Evolutionary conservation across 2,329 filamentous ascomycete genomes (phyloP), one percentile per base, ranked within the genome.

Genomic region (Aureobasidium sp.): DNA sequence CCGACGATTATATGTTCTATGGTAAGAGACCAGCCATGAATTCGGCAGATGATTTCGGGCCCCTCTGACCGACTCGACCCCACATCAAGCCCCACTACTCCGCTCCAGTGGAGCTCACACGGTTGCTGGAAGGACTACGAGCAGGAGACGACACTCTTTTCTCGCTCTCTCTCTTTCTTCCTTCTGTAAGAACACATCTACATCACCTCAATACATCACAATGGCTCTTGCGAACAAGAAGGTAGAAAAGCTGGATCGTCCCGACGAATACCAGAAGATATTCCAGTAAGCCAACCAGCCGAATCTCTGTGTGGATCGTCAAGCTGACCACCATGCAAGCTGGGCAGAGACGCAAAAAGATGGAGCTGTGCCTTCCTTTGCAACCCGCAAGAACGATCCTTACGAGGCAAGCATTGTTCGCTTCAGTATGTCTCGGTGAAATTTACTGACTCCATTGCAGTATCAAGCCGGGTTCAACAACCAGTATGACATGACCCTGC

Each of bases 311-410:
- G 19, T n/a, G 19, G 4, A 42, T 29, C 42, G 43, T 35, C 42
- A 40, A 7, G 45, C 57, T 62, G 45, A 64, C 45, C 35, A 38
- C 23, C 25, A 42, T 58, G 19, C 11, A 46, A 64, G 62, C 67
- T 84, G 82, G 81, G 81, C 81, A 0, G 80, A 82, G 67, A 83
- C 81, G n/a, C 81, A 84, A 64, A 77, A 83, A 66, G 76, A 84
- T 67, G 81, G 78, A 0, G 66, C 73, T 0, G 77, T 83, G 27
- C 81, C 80, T 11, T 82, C 80, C 0, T 84, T 84, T 64, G 74
- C 71, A 3, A 76, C 74, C 62, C 77, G 75, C 69, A 80, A 71
- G 70, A 84, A 81, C 64, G 79, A 81, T 67, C 79, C 79, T 37
- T 81, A 82, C 67, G 69, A 79, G 69, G 77, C 78, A 70, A 65